Percentiles rank a stretch among this genome's conserved stretches.
Conservation (phyloP, 805 yeast genomes). For the Saccharomycopsis sp. region DNA sequence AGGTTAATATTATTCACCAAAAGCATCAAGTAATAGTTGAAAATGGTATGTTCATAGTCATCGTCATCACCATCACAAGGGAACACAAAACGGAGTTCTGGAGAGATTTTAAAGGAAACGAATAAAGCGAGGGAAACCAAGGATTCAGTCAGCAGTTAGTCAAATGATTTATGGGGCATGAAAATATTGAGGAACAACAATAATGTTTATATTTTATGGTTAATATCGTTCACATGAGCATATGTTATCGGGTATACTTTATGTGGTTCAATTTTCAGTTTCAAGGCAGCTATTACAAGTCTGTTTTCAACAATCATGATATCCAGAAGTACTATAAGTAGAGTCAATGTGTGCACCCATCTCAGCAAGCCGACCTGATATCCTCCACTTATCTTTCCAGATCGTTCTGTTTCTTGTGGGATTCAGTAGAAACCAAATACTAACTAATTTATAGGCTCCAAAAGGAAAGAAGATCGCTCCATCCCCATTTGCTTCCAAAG, state of each 20-base stretch:
- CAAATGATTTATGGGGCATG: background rate
- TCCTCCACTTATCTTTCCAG: too few relatives aligned
- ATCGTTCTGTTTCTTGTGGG: too few relatives aligned
- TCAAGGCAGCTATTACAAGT: too few relatives aligned
- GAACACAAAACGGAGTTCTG: background rate
- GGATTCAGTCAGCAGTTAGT: background rate
- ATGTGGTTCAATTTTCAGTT: too few relatives aligned
- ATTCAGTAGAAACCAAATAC: background rate
- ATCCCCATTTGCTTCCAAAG: constrained; percentile 87
- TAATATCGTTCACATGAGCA: background rate
- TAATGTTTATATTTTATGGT: background rate
- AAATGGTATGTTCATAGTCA: constrained; percentile 16
- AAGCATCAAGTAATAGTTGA: constrained; percentile 13
- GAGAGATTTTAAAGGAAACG: background rate
- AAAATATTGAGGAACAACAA: background rate
- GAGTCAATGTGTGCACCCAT: too few relatives aligned
- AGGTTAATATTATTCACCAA: background rate
- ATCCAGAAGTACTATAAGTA: too few relatives aligned
- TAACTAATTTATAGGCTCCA: constrained; percentile 39
- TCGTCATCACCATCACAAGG: background rate
- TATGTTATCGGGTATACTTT: background rate
- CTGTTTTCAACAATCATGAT: too few relatives aligned
- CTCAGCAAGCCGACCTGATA: too few relatives aligned
- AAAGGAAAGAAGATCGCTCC: constrained; percentile 79
- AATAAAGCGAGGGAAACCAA: background rate